Conservation (phyloP, 1,284 basidiomycete genomes). For the Ganoderma sinense region DNA sequence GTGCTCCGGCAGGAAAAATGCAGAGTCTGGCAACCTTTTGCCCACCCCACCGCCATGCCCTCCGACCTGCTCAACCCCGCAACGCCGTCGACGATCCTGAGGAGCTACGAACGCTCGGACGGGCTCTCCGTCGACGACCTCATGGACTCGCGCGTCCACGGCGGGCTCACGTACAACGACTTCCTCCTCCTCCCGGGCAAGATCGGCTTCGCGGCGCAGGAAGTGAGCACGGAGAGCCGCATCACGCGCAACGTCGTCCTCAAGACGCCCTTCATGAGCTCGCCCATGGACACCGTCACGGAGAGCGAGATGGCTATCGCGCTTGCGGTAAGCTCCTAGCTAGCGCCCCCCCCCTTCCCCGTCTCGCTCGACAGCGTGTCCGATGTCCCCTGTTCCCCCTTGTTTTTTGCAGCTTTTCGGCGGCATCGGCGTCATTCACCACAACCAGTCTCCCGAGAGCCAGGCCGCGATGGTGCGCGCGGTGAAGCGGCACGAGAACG, state of each 20-base stretch:
- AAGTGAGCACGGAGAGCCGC: constrained; percentile 85
- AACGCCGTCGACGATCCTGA: constrained; percentile 79
- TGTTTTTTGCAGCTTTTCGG: constrained; percentile 76
- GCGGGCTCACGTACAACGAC: constrained; percentile 97
- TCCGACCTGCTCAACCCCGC: constrained; percentile 61
- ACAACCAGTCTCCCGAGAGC: constrained; percentile 89
- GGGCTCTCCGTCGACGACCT: constrained; percentile 89
- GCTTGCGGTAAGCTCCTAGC: constrained; percentile 74
- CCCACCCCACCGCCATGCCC: constrained; percentile 38
- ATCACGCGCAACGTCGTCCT: constrained; percentile 93
- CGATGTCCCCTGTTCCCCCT: constrained; percentile 28
- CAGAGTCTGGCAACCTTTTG: constrained; percentile 33
- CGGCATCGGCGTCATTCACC: constrained; percentile 98
- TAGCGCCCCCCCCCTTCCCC: constrained; percentile 61
- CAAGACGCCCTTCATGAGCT: constrained; percentile 97
- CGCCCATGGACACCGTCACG: constrained; percentile 99
- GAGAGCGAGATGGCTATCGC: constrained; percentile 97
- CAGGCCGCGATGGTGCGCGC: constrained; percentile 98
- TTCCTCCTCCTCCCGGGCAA: constrained; percentile 93
- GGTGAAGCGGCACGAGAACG: constrained; percentile 98
- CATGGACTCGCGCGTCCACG: constrained; percentile 89
- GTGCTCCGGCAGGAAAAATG: constrained; percentile 23
- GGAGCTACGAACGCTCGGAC: constrained; percentile 80
- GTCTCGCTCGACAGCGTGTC: constrained; percentile 27
- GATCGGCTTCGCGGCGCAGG: constrained; percentile 90